Base-by-base conservation (phyloP, 768 basidiomycete species). In the Termitomyces bulborhizus region DNA sequence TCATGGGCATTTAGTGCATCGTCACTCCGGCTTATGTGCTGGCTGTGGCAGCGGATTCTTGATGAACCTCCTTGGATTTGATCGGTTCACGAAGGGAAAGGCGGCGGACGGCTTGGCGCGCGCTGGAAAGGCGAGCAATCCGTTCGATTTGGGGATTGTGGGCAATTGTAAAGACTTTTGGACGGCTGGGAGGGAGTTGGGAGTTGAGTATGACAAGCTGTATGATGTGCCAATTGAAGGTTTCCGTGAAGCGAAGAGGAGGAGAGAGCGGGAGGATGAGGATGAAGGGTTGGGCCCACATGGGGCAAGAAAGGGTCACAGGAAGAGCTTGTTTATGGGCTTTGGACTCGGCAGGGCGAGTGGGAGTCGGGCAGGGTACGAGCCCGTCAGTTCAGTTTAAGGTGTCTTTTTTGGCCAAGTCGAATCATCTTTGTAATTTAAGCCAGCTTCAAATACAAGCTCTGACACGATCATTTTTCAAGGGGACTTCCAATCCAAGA, bases 131-230 rank as follows among this genome's bases (percentile, higher is more conserved):
- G 86, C 89, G 37, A 78, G 82, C 51, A 98, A 98, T 71, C 97
- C 96, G 40, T 99, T 98, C 68, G 93, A 97, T 70, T 63, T 90
- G 21, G 95, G 95, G 2, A 45, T 88, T 15, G 71, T 80, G 18
- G 75, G 76, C 54, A 95, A 95, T 66, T 95, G 93, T 68, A 83
- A 81, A 63, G 96, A 99, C 74, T 98, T 99, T 70, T 99, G 96
- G 96, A 83, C 84, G 47, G 81, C 80, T 54, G 92, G 94, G 24
- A 76, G 77, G 57, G 90, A 92, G 69, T 72, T 96, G 26, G 92
- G 91, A 2, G 90, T 99, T 45, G 87, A 95, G 67, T 99, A 97
- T 71, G 90, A 91, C 52, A 75, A 77, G 61, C 67, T 97, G 67
- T 96, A 95, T 71, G 92, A 94, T 70, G 83, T 98, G 26, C 94